Conservation (phyloP, 805 yeast genomes). For the Blastobotrys mokoenaii region DNA sequence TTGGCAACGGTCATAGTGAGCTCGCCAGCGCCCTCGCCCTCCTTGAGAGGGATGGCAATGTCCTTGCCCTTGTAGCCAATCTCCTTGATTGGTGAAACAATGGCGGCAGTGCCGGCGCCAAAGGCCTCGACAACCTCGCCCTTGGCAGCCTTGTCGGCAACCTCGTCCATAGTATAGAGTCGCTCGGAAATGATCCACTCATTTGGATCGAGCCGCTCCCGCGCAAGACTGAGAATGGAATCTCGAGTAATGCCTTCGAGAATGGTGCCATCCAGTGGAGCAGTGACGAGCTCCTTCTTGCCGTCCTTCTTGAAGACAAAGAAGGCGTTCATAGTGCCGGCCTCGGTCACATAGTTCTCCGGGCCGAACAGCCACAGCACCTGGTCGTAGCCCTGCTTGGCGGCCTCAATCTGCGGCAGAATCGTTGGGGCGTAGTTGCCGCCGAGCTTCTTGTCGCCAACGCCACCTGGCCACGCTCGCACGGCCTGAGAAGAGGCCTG, state of each 20-base stretch:
- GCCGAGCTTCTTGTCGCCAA: conserved; percentile 92
- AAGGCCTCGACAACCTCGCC: conserved; percentile 90
- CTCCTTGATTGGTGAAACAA: conserved; percentile 86
- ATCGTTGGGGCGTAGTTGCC: conserved; percentile 97
- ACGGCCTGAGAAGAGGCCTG: conserved; percentile 95
- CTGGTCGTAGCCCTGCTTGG: conserved; percentile 86
- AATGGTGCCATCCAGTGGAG: conserved; percentile 95
- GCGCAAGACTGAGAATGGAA: conserved; percentile 69
- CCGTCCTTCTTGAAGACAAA: conserved; percentile 77
- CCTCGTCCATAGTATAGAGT: conserved; percentile 72
- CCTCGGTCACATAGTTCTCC: conserved; percentile 83
- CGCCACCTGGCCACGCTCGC: conserved; percentile 99
- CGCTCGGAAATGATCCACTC: conserved; percentile 86
- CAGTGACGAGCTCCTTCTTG: conserved; percentile 85
- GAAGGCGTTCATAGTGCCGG: conserved; percentile 95
- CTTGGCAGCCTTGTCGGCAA: conserved; percentile 62
- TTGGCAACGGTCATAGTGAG: conserved; percentile 68
- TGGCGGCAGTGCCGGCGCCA: conserved; percentile 97
- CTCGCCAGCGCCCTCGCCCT: conserved; percentile 56
- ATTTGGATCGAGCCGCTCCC: conserved; percentile 59
- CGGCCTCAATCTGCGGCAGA: conserved; percentile 84
- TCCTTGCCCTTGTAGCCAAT: conserved; percentile 72
- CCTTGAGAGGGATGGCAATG: conserved; percentile 70
- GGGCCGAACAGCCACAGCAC: conserved; percentile 95
- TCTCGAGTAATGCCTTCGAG: conserved; percentile 96